These are phyloP conservation scores for Gleditsia sinensis DNA, from an alignment of 306 rosid genomes.

Conservation along the genomic window DNA sequence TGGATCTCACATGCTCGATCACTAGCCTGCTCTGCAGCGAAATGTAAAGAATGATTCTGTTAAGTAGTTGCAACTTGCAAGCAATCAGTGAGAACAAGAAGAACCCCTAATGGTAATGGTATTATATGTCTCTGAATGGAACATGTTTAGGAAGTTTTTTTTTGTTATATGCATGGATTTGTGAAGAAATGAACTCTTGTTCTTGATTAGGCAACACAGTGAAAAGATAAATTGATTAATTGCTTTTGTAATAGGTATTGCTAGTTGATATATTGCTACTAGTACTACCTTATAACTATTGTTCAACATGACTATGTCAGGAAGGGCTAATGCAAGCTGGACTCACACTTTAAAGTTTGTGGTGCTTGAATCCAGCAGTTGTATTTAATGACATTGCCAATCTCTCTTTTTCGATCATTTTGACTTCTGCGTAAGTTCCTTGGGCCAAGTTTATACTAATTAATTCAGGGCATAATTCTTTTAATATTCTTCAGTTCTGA, in stretches of 20 bases:
- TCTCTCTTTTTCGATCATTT: constrained; percentile 83
- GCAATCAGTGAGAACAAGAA: constrained; percentile 14
- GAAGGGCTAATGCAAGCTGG: constrained; percentile 71
- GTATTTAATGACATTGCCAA: constrained; percentile 88
- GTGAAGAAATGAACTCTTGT: not conserved
- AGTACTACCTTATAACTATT: not conserved
- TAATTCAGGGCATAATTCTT: constrained; percentile 12
- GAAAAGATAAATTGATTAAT: constrained; percentile 19
- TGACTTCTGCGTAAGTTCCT: constrained; percentile 84
- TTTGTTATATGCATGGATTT: constrained; percentile 3
- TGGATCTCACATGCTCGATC: constrained; percentile 82
- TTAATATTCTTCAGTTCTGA: not conserved
- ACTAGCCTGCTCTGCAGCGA: constrained; percentile 87
- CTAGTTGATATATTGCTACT: too few species aligned
- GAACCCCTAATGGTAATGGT: constrained; percentile 14
- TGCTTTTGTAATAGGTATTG: constrained; percentile 19
- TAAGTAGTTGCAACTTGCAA: constrained; percentile 42
- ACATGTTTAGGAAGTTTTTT: constrained; percentile 20
- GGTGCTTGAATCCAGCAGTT: constrained; percentile 98
- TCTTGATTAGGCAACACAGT: constrained; percentile 14
- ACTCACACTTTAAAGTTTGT: constrained; percentile 79
- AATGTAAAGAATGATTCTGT: constrained; percentile 69
- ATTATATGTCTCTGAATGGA: constrained; percentile 4
- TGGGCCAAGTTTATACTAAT: constrained; percentile 16
- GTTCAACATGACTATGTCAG: constrained; percentile 52